Evolutionary conservation across 2,329 filamentous ascomycete genomes (phyloP).

Genomic region (Ceratocystis eucalypticola): DNA sequence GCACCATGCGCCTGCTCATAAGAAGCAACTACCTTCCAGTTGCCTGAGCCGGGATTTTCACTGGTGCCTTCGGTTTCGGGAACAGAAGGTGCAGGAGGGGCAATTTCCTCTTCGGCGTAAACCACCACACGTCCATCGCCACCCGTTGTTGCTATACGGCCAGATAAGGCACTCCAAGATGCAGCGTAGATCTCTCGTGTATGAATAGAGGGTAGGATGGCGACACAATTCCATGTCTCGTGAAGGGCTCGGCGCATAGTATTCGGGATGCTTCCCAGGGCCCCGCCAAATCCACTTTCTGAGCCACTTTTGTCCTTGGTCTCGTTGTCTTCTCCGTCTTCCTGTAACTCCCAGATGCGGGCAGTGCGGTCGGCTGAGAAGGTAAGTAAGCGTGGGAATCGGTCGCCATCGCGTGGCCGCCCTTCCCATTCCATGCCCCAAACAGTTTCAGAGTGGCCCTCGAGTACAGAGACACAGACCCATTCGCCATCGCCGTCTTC

Average conservation of each 20-base stretch:
- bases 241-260: constrained; percentile 68
- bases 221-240: constrained; percentile 74
- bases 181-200: constrained; percentile 72
- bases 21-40: constrained; percentile 61
- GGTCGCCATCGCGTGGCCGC: constrained; percentile 27
- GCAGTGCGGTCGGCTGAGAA: constrained; percentile 74
- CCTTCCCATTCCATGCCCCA: constrained; percentile 72
- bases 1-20: constrained; percentile 69
- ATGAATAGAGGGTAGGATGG: constrained; percentile 60
- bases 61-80: neutral
- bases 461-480: constrained; percentile 72
- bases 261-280: constrained; percentile 49
- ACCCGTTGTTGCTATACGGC: constrained; percentile 72
- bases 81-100: constrained; percentile 15
- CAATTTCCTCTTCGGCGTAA: constrained; percentile 49
- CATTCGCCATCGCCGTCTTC: constrained; percentile 84
- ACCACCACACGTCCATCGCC: constrained; percentile 73
- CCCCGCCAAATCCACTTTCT: constrained; percentile 34
- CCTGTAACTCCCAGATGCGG: constrained; percentile 60
- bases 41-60: constrained; percentile 27
- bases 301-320: constrained; percentile 26
- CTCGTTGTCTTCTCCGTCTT: constrained; percentile 35
- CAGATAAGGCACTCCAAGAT: constrained; percentile 65
- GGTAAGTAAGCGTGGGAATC: constrained; percentile 56
- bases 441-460: constrained; percentile 73